Conservation (phyloP, 139 green algal genomes). For the Zygnema cylindricum region DNA sequence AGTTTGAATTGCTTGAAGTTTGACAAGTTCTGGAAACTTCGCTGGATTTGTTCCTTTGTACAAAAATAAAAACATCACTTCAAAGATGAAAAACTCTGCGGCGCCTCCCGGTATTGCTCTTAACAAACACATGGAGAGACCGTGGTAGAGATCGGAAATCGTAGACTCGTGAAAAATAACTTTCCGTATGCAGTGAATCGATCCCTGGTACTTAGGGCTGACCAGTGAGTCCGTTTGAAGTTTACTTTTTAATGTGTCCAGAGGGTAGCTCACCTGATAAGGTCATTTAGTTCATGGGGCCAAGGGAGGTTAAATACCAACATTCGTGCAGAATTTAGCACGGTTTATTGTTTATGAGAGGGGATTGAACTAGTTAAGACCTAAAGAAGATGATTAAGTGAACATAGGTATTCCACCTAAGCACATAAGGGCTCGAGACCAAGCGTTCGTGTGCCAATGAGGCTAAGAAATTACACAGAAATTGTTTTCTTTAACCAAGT, state of each 20-base stretch:
- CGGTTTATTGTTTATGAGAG: too few species aligned
- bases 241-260: constrained; percentile 40
- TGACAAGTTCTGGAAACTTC: neutral
- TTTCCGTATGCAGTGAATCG: constrained; percentile 12
- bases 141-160: constrained; percentile 13
- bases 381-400: too few species aligned
- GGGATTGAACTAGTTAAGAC: too few species aligned
- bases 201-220: constrained; percentile 10
- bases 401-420: too few species aligned
- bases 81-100: constrained; percentile 36
- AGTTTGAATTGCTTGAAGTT: neutral
- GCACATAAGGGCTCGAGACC: too few species aligned
- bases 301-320: neutral
- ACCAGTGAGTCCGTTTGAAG: constrained; percentile 39
- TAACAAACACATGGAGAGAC: constrained; percentile 32
- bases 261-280: constrained; percentile 25
- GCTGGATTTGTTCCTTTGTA: neutral
- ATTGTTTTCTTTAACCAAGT: too few species aligned
- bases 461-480: too few species aligned
- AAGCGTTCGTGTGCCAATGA: too few species aligned
- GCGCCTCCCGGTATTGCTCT: constrained; percentile 24
- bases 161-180: constrained; percentile 7
- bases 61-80: constrained; percentile 13
- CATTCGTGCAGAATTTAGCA: too few species aligned
- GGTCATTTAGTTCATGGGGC: neutral